phyloP scores from a whole-genome alignment of 176 grass and related monocot species.

The Cymbopogon citratus region DNA sequence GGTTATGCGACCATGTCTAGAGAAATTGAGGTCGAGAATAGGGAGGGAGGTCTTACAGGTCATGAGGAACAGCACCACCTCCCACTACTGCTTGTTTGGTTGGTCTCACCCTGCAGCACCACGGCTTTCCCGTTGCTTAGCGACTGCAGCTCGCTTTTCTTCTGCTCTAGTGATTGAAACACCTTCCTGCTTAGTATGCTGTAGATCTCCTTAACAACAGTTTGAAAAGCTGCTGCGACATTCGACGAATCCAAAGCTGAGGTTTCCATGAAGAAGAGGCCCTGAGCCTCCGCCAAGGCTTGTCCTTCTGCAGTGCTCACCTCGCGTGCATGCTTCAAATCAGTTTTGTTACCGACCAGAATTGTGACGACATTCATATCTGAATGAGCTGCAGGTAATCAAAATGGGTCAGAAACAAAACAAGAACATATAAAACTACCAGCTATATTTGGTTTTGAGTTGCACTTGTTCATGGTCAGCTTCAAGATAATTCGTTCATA shows the following conservation, averaged over 20 bases:
- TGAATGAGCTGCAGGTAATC: conserved; percentile 48
- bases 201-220: conserved; percentile 81
- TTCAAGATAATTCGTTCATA: not conserved
- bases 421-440: not conserved
- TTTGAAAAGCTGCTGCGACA: conserved; percentile 65
- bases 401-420: conserved; percentile 8
- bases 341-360: conserved; percentile 74
- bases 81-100: conserved; percentile 32
- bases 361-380: conserved; percentile 91
- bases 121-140: conserved; percentile 58
- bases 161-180: conserved; percentile 74
- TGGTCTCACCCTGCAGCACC: conserved; percentile 49
- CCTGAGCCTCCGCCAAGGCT: conserved; percentile 57
- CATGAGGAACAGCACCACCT: conserved; percentile 80
- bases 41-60: conserved; percentile 35
- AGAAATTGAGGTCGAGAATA: not conserved
- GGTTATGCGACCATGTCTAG: not conserved
- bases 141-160: conserved; percentile 54
- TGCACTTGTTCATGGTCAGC: not conserved
- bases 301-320: conserved; percentile 71
- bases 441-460: not conserved
- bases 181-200: conserved; percentile 84
- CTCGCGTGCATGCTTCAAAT: conserved; percentile 58
- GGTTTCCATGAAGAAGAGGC: conserved; percentile 91
- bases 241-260: conserved; percentile 79